Evolutionary conservation across 768 basidiomycete genomes (phyloP), one percentile per base, ranked within the genome.

Genomic region (Filobasidium floriforme): DNA sequence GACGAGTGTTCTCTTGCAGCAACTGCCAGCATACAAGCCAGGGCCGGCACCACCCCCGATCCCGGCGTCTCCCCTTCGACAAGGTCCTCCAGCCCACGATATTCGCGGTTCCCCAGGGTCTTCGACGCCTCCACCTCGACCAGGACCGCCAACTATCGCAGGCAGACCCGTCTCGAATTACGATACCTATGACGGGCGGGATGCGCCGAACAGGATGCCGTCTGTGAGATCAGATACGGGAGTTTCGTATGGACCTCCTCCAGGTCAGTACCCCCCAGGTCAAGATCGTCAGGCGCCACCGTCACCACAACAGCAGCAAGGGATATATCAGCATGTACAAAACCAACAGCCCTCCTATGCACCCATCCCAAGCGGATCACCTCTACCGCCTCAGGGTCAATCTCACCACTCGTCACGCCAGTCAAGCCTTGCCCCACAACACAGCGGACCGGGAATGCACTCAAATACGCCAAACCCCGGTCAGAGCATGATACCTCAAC

Each of bases 11-110:
- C 15, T 18, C 14, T 18, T 49, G 5, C 29, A 57, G 54, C 26
- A 22, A 24, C 29, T 57, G 14, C 54, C 54, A 19, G 54, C 29
- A 14, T 55, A 63, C 29, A 57, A 32, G n/a, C 63, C 59, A 15
- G 44, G 61, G 9, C 63, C 62, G 15, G 60, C 63, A 9, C 54
- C 46, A 18, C 67, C 63, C 6, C 59, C 43, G n/a, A 63, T 60
- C 15, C 63, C 63, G 11, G 63, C 51, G 29, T 63, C 62, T 44
- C 62, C 49, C 12, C 40, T 62, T 22, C 61, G 44, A 51, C 46
- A 51, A 51, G 46, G 22, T 28, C 59, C 32, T 22, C 41, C 61
- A 3, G 32, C 32, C 9, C 32, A 37, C 32, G 32, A 37, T 37
- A 37, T 37, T 9, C 55, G 19, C 24, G 24, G 24, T 41, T 22